A percentile compares a stretch with the other conserved stretches of the same genome.
Evolutionary conservation across 345 rosid genomes (phyloP).

Genomic region (Iberis pinnata): DNA sequence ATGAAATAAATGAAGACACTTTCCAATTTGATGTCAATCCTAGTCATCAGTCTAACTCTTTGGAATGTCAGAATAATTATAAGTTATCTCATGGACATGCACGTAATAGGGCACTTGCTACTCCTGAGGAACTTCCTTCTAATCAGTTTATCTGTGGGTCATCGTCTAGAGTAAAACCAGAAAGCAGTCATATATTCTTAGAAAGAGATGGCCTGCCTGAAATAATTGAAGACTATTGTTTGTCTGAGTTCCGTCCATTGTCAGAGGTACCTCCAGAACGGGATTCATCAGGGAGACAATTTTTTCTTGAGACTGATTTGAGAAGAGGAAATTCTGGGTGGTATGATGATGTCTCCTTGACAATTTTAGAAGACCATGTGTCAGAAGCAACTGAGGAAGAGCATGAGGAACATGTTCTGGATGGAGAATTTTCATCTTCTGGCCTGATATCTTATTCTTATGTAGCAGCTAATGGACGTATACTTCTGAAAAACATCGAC

Average conservation of each 20-base stretch:
- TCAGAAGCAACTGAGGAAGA: conserved; percentile 49
- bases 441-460: conserved; percentile 33
- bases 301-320: conserved; percentile 36
- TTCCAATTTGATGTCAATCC: conserved; percentile 44
- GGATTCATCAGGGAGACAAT: conserved; percentile 33
- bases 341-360: conserved; percentile 53
- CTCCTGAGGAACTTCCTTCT: conserved; percentile 32
- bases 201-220: conserved; percentile 50
- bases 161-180: conserved; percentile 36
- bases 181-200: conserved; percentile 46
- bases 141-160: conserved; percentile 38
- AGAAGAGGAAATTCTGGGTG: conserved; percentile 62
- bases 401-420: conserved; percentile 35
- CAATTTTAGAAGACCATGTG: conserved; percentile 73
- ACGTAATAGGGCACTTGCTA: no score
- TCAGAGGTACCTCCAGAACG: conserved; percentile 51
- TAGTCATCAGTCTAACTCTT: conserved; percentile 33
- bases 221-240: conserved; percentile 73
- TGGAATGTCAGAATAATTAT: conserved; percentile 30
- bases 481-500: conserved; percentile 50
- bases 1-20: conserved; percentile 72
- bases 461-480: conserved; percentile 46
- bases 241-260: conserved; percentile 46
- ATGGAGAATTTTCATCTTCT: conserved; percentile 35
- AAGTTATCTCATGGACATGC: conserved; percentile 33